These are phyloP conservation scores for Cutaneotrichosporon arboriforme DNA, from an alignment of 1,284 basidiomycete species.

Conservation along the genomic window DNA sequence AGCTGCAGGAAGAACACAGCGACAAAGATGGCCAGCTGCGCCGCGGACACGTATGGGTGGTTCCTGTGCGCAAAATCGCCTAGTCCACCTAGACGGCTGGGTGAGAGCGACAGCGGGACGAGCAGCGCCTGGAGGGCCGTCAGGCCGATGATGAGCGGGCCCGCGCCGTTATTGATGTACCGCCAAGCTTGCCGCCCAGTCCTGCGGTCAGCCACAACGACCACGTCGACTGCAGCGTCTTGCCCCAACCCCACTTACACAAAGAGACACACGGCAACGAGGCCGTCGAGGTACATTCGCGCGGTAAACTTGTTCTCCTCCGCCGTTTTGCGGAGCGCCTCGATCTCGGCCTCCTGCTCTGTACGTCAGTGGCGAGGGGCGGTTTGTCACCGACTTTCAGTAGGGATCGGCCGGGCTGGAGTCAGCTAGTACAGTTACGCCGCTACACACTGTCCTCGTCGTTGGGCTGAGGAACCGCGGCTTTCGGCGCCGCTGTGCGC, in stretches of 20 bases:
- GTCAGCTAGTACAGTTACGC: background rate
- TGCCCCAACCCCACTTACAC: slow-evolving; percentile 23
- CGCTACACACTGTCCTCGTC: slow-evolving; percentile 7
- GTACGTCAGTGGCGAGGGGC: background rate
- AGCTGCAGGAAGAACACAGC: slow-evolving; percentile 8
- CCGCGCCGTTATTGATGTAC: background rate
- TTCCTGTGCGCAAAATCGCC: background rate
- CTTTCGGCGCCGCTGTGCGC: background rate
- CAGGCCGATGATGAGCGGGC: slow-evolving; percentile 7
- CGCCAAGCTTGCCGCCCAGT: background rate
- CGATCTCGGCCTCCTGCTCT: slow-evolving; percentile 41
- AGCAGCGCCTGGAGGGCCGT: slow-evolving; percentile 22
- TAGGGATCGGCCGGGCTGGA: slow-evolving; percentile 14
- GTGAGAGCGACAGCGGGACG: slow-evolving; percentile 33
- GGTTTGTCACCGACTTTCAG: slow-evolving; percentile 18
- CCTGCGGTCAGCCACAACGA: background rate
- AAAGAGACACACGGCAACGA: slow-evolving; percentile 24
- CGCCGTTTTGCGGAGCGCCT: slow-evolving; percentile 23
- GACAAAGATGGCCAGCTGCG: slow-evolving; percentile 27
- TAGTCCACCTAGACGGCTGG: slow-evolving; percentile 18
- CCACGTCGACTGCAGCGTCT: background rate
- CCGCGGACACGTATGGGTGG: slow-evolving; percentile 16
- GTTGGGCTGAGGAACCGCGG: background rate
- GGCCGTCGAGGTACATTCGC: slow-evolving; percentile 28
- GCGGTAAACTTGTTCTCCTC: slow-evolving; percentile 21